phyloP scores from a whole-genome alignment of 2,329 filamentous ascomycete genomes.

The Apiospora marii region DNA sequence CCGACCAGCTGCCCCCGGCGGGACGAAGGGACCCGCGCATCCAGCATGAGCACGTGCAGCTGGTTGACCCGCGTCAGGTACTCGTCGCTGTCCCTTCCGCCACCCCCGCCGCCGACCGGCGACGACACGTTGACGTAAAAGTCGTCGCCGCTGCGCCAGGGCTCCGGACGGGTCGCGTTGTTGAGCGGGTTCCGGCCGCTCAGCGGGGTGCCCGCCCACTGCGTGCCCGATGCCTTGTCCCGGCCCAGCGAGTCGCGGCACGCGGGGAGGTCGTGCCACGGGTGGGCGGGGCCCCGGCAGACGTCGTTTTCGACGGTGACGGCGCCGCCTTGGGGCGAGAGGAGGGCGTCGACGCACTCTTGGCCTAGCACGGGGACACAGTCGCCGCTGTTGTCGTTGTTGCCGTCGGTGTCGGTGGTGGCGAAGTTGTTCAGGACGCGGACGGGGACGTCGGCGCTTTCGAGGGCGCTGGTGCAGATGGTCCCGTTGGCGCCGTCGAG shows the following conservation, averaged over 20 bases:
- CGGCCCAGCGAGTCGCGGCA: background rate
- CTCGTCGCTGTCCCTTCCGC: background rate
- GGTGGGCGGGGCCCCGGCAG: background rate
- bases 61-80: constrained; percentile 2
- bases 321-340: background rate
- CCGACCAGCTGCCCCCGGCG: background rate
- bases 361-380: constrained; percentile 6
- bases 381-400: background rate
- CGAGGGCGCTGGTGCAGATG: background rate
- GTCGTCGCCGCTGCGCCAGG: background rate
- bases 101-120: background rate
- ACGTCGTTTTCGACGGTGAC: background rate
- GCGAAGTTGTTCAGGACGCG: background rate
- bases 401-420: background rate
- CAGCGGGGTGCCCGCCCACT: background rate
- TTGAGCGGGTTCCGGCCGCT: background rate
- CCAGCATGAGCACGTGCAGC: constrained; percentile 21
- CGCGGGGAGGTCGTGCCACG: background rate
- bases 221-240: background rate
- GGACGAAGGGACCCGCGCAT: background rate
- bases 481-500: constrained; percentile 12
- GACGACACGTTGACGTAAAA: constrained; percentile 1
- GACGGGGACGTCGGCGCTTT: background rate
- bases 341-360: constrained; percentile 11
- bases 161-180: background rate